phyloP scores from a whole-genome alignment of 2,329 filamentous ascomycete species.

The Polytolypa hystricis region DNA sequence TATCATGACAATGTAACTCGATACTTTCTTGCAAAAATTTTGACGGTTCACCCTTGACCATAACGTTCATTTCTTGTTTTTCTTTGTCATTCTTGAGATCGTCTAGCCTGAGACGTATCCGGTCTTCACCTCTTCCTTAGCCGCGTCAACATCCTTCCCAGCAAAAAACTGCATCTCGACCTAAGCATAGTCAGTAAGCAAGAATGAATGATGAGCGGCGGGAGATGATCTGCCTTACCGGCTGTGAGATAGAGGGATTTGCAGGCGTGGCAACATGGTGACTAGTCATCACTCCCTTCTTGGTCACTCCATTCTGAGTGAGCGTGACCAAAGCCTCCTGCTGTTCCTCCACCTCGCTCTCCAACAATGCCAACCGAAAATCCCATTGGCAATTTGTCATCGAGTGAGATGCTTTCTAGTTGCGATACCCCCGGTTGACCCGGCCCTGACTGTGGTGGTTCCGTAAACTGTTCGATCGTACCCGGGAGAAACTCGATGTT shows the following conservation, averaged over 20 bases:
- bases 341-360: conserved; percentile 8
- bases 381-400: conserved; percentile 5
- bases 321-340: conserved; percentile 12
- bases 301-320: neutral
- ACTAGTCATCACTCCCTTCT: conserved; percentile 10
- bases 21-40: too few relatives aligned
- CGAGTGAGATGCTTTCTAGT: neutral
- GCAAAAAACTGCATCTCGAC: conserved; percentile 1
- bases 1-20: too few relatives aligned
- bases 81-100: too few relatives aligned
- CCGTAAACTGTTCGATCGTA: neutral
- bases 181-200: too few relatives aligned
- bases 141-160: conserved; percentile 2
- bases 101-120: too few relatives aligned
- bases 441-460: neutral
- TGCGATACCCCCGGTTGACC: neutral
- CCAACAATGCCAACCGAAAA: conserved; percentile 7
- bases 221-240: too few relatives aligned
- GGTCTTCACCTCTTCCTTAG: neutral
- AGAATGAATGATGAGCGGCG: too few relatives aligned
- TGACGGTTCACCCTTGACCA: too few relatives aligned
- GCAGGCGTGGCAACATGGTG: conserved; percentile 6
- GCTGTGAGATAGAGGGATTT: too few relatives aligned
- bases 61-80: too few relatives aligned
- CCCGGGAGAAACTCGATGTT: conserved; percentile 11